Conservation (phyloP, 805 yeast species). For the Schizosaccharomyces lindneri region DNA sequence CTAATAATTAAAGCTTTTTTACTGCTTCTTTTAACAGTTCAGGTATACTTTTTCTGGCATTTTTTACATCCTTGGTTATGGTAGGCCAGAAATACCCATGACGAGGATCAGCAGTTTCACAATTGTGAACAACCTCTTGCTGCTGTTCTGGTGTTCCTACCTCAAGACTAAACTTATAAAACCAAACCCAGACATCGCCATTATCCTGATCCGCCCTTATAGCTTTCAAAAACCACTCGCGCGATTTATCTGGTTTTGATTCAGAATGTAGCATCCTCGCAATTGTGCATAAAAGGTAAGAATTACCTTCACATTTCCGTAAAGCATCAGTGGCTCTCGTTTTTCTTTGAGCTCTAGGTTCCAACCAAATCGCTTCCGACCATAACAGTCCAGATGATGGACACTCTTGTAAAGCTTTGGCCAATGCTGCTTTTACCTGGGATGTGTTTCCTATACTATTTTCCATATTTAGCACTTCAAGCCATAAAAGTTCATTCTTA, state of each 20-base stretch:
- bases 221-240: constrained; percentile 53
- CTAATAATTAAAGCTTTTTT: not conserved
- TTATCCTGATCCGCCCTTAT: constrained; percentile 25
- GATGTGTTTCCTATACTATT: constrained; percentile 20
- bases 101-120: constrained; percentile 27
- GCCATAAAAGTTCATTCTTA: constrained; percentile 27
- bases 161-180: constrained; percentile 22
- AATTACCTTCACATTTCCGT: constrained; percentile 34
- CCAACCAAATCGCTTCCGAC: constrained; percentile 29
- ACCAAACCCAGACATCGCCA: constrained; percentile 65
- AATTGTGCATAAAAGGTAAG: constrained; percentile 32
- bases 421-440: constrained; percentile 30
- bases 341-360: constrained; percentile 24
- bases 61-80: constrained; percentile 24
- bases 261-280: constrained; percentile 45
- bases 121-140: constrained; percentile 16
- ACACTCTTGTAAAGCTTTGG: constrained; percentile 31
- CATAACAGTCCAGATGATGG: constrained; percentile 41
- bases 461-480: constrained; percentile 36
- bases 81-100: constrained; percentile 38
- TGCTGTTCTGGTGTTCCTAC: constrained; percentile 14
- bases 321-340: constrained; percentile 49
- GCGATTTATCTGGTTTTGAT: constrained; percentile 37
- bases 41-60: constrained; percentile 18
- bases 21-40: constrained; percentile 19